Base-by-base conservation (phyloP, 2,329 filamentous ascomycete genomes). In the Trichoderma oligosporum region DNA sequence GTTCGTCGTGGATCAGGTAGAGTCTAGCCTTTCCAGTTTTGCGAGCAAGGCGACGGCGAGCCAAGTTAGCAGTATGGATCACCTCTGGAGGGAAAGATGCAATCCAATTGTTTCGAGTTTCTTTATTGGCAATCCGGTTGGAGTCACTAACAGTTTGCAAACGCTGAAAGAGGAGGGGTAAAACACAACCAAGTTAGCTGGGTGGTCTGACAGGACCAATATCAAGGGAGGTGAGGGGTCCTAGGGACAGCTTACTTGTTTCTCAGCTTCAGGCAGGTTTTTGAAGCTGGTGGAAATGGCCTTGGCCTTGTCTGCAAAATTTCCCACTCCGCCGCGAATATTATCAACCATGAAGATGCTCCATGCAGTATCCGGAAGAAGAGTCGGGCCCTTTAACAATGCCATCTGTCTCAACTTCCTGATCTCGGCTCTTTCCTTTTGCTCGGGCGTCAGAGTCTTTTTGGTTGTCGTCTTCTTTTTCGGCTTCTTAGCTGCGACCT, bases 51-150 rank as follows among this genome's bases (percentile, higher is more conserved):
- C 60, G 60, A 7, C 44, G 61, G 56, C 82, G 82, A 20, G 79
- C 78, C 2, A 60, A 61, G 71, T 81, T 83, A 60, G 81, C 80
- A 2, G 68, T 60, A 46, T 65, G 60, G 53, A 82, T 77, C 27
- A 72, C 68, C 49, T 67, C 64, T 3, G 71, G 67, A 3, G 74
- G 66, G 62, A 76, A 66, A 25, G 67, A 69, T 59, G 76, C 70
- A n/a, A 83, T 66, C 81, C 81, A 84, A 14, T 71, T 68, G 68
- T 76, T 73, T 64, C 72, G 71, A 16, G 66, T 63, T 7, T 66
- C 71, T 7, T 67, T 63, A 64, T 81, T 81, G 63, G 63, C 60
- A 18, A 64, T 61, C 46, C 68, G 70, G 70, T 82, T 82, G 61
- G 73, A 61, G 2, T 66, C 56, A 25, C 67, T 71, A 11, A 36